Conservation (phyloP, 495 filamentous ascomycete species). For the Penicillium argentinense region DNA sequence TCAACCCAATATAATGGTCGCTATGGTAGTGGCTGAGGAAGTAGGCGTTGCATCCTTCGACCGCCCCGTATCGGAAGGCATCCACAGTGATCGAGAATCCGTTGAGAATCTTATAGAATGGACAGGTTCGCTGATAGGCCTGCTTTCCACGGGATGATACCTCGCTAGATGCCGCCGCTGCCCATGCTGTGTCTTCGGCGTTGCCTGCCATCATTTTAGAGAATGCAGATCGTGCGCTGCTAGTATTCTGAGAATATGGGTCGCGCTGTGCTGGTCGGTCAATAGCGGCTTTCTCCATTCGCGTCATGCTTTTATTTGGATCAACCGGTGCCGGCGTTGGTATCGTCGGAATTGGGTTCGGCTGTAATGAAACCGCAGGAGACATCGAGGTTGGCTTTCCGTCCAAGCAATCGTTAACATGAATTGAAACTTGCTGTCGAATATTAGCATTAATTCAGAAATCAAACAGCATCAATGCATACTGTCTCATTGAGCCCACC, state of each 20-base stretch:
- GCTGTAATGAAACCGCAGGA: not conserved
- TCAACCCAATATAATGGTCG: constrained; percentile 93
- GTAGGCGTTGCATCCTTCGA: constrained; percentile 90
- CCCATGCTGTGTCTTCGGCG: constrained; percentile 89
- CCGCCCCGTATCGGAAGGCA: constrained; percentile 92
- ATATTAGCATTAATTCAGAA: constrained; percentile 11
- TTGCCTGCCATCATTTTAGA: constrained; percentile 88
- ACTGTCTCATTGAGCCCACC: constrained; percentile 57
- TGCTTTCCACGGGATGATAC: constrained; percentile 79
- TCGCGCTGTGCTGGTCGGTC: constrained; percentile 74
- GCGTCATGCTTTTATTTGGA: constrained; percentile 36
- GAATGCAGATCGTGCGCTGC: constrained; percentile 64
- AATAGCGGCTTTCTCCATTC: constrained; percentile 65
- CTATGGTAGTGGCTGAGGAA: constrained; percentile 98
- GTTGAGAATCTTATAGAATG: constrained; percentile 97
- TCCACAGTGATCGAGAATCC: constrained; percentile 92
- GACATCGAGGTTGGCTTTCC: constrained; percentile 54
- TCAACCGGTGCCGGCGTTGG: constrained; percentile 9
- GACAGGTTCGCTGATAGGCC: constrained; percentile 85
- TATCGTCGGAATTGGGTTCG: constrained; percentile 20
- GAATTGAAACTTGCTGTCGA: constrained; percentile 54
- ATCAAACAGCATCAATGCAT: no score
- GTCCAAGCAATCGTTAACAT: constrained; percentile 94
- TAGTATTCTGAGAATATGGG: constrained; percentile 58
- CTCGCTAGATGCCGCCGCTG: constrained; percentile 78